Percentiles rank a stretch among this genome's conserved stretches.
These are phyloP conservation scores for Claviceps quebecensis DNA, from an alignment of 2,329 filamentous ascomycete species.

Conservation along the genomic window DNA sequence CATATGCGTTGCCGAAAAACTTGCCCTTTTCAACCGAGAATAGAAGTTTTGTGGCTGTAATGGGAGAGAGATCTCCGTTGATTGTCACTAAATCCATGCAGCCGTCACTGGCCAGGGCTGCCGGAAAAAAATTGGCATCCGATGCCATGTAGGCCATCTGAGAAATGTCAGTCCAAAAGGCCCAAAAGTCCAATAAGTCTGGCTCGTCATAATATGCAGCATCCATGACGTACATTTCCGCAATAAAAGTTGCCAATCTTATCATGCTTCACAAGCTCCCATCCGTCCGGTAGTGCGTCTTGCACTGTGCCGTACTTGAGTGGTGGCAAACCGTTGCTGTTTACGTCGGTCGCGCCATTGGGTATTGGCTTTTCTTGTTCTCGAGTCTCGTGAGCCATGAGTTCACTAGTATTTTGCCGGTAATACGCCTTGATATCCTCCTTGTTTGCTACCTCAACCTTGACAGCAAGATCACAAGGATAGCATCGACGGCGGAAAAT, in stretches of 20 bases:
- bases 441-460: constrained; percentile 69
- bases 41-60: constrained; percentile 55
- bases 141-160: constrained; percentile 85
- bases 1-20: constrained; percentile 67
- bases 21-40: constrained; percentile 55
- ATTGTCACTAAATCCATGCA: constrained; percentile 73
- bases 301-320: constrained; percentile 68
- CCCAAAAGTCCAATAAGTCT: background rate
- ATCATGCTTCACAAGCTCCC: constrained; percentile 60
- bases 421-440: constrained; percentile 61
- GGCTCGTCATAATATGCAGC: too few species aligned
- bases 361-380: background rate
- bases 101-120: constrained; percentile 70
- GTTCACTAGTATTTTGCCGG: constrained; percentile 29
- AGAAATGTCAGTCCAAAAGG: constrained; percentile 5
- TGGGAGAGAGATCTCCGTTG: constrained; percentile 56
- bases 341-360: constrained; percentile 1
- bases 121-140: constrained; percentile 76
- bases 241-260: constrained; percentile 86
- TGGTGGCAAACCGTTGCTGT: constrained; percentile 47
- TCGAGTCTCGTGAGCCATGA: constrained; percentile 3
- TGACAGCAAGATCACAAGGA: constrained; percentile 78
- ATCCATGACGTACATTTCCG: constrained; percentile 53
- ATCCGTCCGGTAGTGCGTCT: constrained; percentile 62
- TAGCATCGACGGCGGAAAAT: constrained; percentile 66